These are phyloP conservation scores for Populus alba DNA, from an alignment of 345 rosid species.

Conservation along the genomic window DNA sequence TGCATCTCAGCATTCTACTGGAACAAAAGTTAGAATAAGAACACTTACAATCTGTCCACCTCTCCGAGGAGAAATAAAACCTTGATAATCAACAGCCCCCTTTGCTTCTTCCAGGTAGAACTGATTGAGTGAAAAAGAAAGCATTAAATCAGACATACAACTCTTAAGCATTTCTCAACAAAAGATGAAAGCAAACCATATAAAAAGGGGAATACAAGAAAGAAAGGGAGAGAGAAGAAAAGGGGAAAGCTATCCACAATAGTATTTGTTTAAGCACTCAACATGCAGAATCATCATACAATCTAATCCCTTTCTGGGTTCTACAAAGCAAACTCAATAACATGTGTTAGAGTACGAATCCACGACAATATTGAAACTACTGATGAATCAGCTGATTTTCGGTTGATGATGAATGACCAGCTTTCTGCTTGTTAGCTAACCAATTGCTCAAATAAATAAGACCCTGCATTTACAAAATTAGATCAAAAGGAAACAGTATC, in stretches of 20 bases:
- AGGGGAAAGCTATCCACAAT: neutral
- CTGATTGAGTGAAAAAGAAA: constrained; percentile 29
- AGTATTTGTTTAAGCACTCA: neutral
- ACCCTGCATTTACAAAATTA: neutral
- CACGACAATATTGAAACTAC: neutral
- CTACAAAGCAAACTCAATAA: neutral
- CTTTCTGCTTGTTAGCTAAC: neutral
- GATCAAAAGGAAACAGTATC: too few relatives aligned
- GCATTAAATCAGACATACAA: neutral
- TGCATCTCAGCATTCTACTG: neutral
- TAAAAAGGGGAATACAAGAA: neutral
- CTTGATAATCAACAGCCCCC: constrained; percentile 82
- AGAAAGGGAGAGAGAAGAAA: neutral
- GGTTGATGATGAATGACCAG: neutral
- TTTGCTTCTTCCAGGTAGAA: constrained; percentile 90
- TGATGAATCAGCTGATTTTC: neutral
- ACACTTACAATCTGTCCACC: constrained; percentile 73
- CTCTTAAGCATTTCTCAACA: neutral
- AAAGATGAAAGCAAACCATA: neutral
- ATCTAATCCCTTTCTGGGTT: neutral
- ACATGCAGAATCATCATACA: neutral
- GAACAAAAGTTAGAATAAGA: neutral
- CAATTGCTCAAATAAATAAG: neutral
- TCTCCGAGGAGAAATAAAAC: constrained; percentile 74
- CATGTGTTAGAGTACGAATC: too few relatives aligned